phyloP scores from a whole-genome alignment of 192 early-diverging fungal species.

The Umbelopsis vinacea region DNA sequence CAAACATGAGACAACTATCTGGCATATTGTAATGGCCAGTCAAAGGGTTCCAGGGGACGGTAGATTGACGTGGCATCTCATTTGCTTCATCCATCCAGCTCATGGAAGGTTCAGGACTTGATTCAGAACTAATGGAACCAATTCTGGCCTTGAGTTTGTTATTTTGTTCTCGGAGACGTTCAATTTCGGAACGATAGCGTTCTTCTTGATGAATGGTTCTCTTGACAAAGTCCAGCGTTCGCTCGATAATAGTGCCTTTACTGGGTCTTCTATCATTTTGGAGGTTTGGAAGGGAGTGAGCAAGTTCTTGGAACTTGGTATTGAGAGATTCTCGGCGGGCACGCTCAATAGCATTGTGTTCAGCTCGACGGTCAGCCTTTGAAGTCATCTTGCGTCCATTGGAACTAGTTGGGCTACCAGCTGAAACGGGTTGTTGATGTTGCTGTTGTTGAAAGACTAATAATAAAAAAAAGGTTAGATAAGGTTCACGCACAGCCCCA shows the following conservation, averaged over 20 bases:
- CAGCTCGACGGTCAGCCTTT: constrained; percentile 59
- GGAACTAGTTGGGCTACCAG: constrained; percentile 11
- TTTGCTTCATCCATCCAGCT: constrained; percentile 16
- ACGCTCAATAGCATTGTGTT: constrained; percentile 85
- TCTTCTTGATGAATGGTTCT: constrained; percentile 39
- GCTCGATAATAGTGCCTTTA: constrained; percentile 79
- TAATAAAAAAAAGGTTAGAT: not conserved
- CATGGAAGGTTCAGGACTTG: constrained; percentile 14
- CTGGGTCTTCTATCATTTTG: constrained; percentile 74
- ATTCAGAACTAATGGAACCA: not conserved
- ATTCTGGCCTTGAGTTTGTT: not conserved
- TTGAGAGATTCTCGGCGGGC: constrained; percentile 83
- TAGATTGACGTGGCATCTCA: not conserved
- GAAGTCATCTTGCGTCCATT: constrained; percentile 13
- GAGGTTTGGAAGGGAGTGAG: constrained; percentile 74
- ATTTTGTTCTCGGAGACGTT: constrained; percentile 24
- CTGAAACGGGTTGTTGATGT: constrained; percentile 5
- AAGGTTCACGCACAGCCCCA: not conserved
- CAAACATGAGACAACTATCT: not conserved
- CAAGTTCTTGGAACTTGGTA: constrained; percentile 80
- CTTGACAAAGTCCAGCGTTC: constrained; percentile 69
- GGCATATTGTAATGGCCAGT: not conserved
- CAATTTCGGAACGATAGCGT: constrained; percentile 30
- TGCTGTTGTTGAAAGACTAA: constrained; percentile 23
- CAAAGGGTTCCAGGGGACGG: not conserved